phyloP scores from a whole-genome alignment of 495 filamentous ascomycete species.

The Talaromyces proteolyticus region DNA sequence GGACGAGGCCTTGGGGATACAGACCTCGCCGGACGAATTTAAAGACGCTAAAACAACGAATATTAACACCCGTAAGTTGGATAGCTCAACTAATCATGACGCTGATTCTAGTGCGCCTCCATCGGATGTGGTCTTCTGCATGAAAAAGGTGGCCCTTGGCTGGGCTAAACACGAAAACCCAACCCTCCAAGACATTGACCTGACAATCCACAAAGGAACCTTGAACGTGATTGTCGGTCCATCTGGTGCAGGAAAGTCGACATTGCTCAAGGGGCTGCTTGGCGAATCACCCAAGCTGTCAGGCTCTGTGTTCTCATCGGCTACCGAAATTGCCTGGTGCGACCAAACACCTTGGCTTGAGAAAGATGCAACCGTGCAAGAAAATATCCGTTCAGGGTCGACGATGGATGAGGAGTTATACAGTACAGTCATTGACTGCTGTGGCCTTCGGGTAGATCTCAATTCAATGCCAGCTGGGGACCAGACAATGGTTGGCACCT shows the following conservation, averaged over 20 bases:
- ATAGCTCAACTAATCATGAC: background rate
- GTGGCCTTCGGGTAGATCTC: constrained; percentile 25
- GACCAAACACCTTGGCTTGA: constrained; percentile 23
- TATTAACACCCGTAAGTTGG: background rate
- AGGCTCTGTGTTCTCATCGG: constrained; percentile 1
- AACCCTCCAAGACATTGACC: constrained; percentile 16
- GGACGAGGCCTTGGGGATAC: background rate
- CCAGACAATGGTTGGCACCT: constrained; percentile 17
- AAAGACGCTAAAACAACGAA: background rate
- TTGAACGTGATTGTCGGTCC: constrained; percentile 52
- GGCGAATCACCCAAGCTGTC: constrained; percentile 31
- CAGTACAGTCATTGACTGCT: constrained; percentile 23
- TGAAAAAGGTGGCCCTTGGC: background rate
- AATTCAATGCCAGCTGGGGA: constrained; percentile 24
- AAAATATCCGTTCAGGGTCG: constrained; percentile 23
- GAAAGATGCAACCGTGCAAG: constrained; percentile 27
- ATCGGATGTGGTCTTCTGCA: background rate
- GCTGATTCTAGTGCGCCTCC: background rate
- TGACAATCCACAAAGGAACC: constrained; percentile 26
- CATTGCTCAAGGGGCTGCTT: constrained; percentile 50
- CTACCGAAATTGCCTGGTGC: constrained; percentile 24
- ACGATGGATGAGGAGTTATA: constrained; percentile 28
- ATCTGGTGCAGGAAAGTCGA: constrained; percentile 56
- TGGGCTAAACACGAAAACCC: constrained; percentile 10
- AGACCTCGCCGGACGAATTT: background rate